Evolutionary conservation across 78 protist species (phyloP).

Genomic region (Dictyostelium capitatum): DNA sequence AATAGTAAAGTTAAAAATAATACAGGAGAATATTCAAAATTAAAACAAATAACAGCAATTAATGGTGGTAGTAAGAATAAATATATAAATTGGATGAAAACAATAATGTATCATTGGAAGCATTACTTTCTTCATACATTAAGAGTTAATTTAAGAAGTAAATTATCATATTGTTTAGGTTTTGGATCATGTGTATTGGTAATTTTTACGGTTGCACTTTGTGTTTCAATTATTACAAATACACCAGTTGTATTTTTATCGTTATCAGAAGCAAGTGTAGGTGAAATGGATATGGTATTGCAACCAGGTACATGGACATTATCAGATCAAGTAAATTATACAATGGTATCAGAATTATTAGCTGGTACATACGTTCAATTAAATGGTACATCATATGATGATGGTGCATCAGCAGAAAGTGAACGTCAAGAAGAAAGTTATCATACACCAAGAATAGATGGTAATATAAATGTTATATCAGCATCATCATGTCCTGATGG

Average conservation of each 20-base stretch:
- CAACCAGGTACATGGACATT: constrained; percentile 17
- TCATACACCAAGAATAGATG: constrained; percentile 48
- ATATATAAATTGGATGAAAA: not conserved
- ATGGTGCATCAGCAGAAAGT: not conserved
- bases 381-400: not conserved
- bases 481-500: constrained; percentile 48
- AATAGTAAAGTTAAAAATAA: not conserved
- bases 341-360: constrained; percentile 42
- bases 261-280: constrained; percentile 58
- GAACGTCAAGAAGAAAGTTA: not conserved
- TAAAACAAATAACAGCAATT: not conserved
- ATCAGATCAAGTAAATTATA: constrained; percentile 65
- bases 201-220: constrained; percentile 73
- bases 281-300: constrained; percentile 45
- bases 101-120: constrained; percentile 26
- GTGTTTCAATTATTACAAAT: constrained; percentile 79
- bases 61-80: not conserved
- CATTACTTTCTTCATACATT: constrained; percentile 38
- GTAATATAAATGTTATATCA: not conserved
- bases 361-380: not conserved
- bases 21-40: not conserved
- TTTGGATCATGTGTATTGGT: constrained; percentile 86
- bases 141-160: constrained; percentile 30
- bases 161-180: constrained; percentile 56
- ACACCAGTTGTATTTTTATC: constrained; percentile 84